phyloP scores from a whole-genome alignment of 179 eudicot species.

The Corrigiola litoralis region DNA sequence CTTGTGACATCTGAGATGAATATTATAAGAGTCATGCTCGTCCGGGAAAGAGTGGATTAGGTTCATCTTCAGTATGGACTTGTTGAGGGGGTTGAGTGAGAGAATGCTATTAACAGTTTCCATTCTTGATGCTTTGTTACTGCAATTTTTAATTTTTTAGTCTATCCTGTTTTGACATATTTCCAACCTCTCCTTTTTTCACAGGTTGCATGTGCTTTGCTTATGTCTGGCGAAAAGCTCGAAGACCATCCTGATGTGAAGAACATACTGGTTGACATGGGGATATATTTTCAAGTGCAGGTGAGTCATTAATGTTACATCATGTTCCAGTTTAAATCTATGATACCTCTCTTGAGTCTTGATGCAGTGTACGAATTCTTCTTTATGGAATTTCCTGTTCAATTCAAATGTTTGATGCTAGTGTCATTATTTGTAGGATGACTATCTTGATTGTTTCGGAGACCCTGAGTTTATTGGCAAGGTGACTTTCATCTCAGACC shows the following conservation, averaged over 20 bases:
- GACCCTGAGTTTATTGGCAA: constrained; percentile 73
- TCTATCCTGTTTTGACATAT: constrained; percentile 5
- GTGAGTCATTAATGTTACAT: constrained; percentile 26
- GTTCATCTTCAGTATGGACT: no score
- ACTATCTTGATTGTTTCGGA: constrained; percentile 80
- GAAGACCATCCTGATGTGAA: constrained; percentile 63
- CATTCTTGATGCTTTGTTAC: background rate
- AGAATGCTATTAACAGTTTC: background rate
- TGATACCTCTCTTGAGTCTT: no score
- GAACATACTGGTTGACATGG: constrained; percentile 71
- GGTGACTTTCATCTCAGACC: no score
- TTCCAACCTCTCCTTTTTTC: constrained; percentile 1
- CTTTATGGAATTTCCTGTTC: background rate
- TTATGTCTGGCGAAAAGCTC: constrained; percentile 64
- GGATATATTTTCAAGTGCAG: constrained; percentile 88
- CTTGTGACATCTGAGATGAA: no score
- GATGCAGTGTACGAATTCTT: background rate
- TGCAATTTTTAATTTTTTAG: background rate
- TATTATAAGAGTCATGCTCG: no score
- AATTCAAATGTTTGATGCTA: background rate
- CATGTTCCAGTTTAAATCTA: background rate
- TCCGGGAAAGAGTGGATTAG: no score
- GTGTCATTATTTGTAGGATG: constrained; percentile 48
- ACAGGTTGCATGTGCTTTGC: constrained; percentile 90
- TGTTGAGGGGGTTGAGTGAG: no score